These are phyloP conservation scores for Macrotyloma uniflorum DNA, from an alignment of 306 rosid species.

Conservation along the genomic window DNA sequence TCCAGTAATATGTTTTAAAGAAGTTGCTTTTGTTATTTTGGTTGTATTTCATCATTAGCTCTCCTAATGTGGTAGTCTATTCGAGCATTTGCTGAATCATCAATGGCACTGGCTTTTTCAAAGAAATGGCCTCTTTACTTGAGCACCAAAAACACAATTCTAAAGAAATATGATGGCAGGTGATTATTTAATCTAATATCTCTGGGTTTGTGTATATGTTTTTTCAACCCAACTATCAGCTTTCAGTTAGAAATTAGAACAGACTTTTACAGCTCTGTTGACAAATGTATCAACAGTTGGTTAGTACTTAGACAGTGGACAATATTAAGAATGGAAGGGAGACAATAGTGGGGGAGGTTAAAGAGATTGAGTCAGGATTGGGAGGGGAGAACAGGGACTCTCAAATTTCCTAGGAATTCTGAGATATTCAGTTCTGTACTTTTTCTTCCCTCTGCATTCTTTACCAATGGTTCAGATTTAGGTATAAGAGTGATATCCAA, in stretches of 20 bases:
- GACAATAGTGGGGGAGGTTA: background rate
- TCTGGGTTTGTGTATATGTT: slow-evolving; percentile 5
- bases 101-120: slow-evolving; percentile 79
- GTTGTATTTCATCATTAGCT: slow-evolving; percentile 18
- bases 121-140: slow-evolving; percentile 97
- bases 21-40: slow-evolving; percentile 1
- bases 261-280: background rate
- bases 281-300: background rate
- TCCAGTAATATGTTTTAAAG: slow-evolving; percentile 5
- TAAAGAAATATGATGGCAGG: slow-evolving; percentile 98
- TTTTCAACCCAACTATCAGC: background rate
- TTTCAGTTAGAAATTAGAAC: background rate
- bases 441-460: background rate
- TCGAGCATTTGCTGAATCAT: slow-evolving; percentile 91
- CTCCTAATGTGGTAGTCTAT: slow-evolving; percentile 64
- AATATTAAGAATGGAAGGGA: background rate
- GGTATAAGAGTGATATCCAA: background rate
- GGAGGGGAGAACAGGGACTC: background rate
- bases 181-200: slow-evolving; percentile 41
- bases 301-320: background rate
- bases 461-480: background rate
- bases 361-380: background rate
- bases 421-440: background rate
- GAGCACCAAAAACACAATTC: slow-evolving; percentile 96
- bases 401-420: background rate